A percentile compares a stretch with the other conserved stretches of the same genome.
phyloP scores from a whole-genome alignment of 2,329 filamentous ascomycete genomes.

The Botrytis pseudocinerea region DNA sequence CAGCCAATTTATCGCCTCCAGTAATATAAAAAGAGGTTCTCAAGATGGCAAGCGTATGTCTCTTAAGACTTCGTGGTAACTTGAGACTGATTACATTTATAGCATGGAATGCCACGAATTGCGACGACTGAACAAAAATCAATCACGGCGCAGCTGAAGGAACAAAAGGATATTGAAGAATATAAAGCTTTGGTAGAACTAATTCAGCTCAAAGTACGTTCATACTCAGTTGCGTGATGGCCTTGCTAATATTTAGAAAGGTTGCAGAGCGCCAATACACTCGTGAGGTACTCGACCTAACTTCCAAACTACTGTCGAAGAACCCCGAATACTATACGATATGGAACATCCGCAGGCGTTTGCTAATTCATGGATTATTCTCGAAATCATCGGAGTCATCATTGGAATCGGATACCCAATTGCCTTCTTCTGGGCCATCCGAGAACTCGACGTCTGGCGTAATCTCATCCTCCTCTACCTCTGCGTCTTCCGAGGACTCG shows the following conservation, averaged over 20 bases:
- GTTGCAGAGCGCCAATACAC: slow-evolving; percentile 41
- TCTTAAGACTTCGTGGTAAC: slow-evolving; percentile 1
- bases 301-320: slow-evolving; percentile 69
- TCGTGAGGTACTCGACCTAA: slow-evolving; percentile 62
- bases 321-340: slow-evolving; percentile 90
- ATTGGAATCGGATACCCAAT: slow-evolving; percentile 56
- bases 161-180: slow-evolving; percentile 71
- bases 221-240: slow-evolving; percentile 26
- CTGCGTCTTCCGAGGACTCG: slow-evolving; percentile 55
- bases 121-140: slow-evolving; percentile 59
- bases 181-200: slow-evolving; percentile 72
- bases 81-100: slow-evolving; percentile 38
- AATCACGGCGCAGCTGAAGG: slow-evolving; percentile 69
- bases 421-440: slow-evolving; percentile 53
- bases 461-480: slow-evolving; percentile 58
- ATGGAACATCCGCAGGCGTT: slow-evolving; percentile 84
- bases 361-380: slow-evolving; percentile 59
- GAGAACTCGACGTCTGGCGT: slow-evolving; percentile 63
- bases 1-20: not conserved
- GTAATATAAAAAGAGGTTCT: not conserved
- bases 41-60: slow-evolving; percentile 44
- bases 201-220: slow-evolving; percentile 63
- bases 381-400: slow-evolving; percentile 54
- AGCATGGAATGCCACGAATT: slow-evolving; percentile 84
- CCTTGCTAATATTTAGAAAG: slow-evolving; percentile 27